Evolutionary conservation across 225 moss, liverwort and hornwort species (phyloP).

Genomic region (Physcomitrium patens): DNA sequence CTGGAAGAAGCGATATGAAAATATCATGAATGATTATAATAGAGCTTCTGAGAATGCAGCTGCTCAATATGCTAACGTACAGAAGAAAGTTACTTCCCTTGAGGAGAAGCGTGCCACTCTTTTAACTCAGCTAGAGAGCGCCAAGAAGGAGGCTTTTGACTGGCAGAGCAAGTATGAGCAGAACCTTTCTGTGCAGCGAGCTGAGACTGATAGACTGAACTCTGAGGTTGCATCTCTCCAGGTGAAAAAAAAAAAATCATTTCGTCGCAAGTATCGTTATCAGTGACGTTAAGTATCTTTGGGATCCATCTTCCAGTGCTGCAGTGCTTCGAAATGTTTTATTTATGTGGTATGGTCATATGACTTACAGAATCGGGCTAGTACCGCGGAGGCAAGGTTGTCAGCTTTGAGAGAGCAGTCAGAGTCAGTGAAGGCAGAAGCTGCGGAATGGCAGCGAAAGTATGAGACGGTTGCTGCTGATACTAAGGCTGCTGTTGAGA

Average conservation of each 20-base stretch:
- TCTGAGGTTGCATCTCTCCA: conserved; percentile 66
- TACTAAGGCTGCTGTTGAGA: conserved; percentile 62
- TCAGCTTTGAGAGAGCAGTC: conserved; percentile 74
- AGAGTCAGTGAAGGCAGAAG: conserved; percentile 84
- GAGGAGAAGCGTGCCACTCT: conserved; percentile 61
- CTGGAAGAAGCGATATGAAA: conserved; percentile 83
- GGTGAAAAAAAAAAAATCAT: conserved; percentile 18
- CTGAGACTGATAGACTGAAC: conserved; percentile 62
- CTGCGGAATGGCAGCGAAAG: conserved; percentile 82
- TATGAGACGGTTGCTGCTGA: conserved; percentile 63
- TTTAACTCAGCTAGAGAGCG: conserved; percentile 54
- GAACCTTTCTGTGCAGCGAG: conserved; percentile 43
- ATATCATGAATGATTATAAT: conserved; percentile 56
- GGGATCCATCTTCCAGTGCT: background rate
- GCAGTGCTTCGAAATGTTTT: background rate
- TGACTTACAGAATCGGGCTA: conserved; percentile 65
- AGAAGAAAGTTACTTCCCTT: conserved; percentile 64
- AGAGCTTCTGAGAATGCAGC: conserved; percentile 61
- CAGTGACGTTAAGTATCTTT: background rate
- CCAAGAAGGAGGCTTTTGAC: conserved; percentile 54
- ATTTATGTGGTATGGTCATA: background rate
- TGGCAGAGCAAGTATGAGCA: conserved; percentile 80
- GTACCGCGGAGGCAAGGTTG: conserved; percentile 83
- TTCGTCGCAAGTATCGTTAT: background rate
- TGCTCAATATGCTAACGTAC: conserved; percentile 58